These are phyloP conservation scores for Eleusine indica DNA, from an alignment of 176 grass and related monocot genomes.

Conservation along the genomic window DNA sequence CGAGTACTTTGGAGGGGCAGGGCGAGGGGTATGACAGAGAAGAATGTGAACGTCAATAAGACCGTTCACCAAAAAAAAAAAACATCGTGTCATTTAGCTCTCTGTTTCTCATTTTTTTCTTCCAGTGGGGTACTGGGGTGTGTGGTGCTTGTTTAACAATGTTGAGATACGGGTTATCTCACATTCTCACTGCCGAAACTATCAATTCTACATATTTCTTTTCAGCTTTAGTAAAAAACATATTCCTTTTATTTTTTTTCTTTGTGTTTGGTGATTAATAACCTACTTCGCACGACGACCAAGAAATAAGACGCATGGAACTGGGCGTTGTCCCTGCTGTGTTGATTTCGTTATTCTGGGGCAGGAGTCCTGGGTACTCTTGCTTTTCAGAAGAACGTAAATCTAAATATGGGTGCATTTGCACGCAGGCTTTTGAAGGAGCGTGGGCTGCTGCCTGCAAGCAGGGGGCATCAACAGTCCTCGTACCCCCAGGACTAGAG, in stretches of 20 bases:
- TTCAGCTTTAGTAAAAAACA: not conserved
- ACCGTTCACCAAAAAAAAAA: not conserved
- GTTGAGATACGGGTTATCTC: not conserved
- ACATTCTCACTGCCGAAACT: not conserved
- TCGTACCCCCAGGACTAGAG: slow-evolving; percentile 64
- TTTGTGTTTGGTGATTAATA: not conserved
- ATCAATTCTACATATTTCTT: not conserved
- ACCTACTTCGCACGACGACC: not conserved
- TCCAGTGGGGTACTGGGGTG: no score
- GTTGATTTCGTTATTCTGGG: slow-evolving; percentile 11
- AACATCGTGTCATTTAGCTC: not conserved
- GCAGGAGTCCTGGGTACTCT: slow-evolving; percentile 10
- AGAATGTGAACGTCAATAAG: slow-evolving; percentile 11
- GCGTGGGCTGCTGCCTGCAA: slow-evolving; percentile 93
- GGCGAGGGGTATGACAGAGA: not conserved
- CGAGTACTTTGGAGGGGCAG: not conserved
- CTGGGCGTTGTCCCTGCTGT: not conserved
- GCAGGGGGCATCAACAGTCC: slow-evolving; percentile 69
- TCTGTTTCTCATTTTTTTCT: no score
- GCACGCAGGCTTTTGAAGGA: slow-evolving; percentile 79
- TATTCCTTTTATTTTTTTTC: not conserved
- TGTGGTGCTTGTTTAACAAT: not conserved
- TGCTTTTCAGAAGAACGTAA: slow-evolving; percentile 21
- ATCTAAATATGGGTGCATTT: slow-evolving; percentile 19
- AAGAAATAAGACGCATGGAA: slow-evolving; percentile 20